Evolutionary conservation across 164 flowering plant genomes (phyloP).

Genomic region (Chimonanthus salicifolius): DNA sequence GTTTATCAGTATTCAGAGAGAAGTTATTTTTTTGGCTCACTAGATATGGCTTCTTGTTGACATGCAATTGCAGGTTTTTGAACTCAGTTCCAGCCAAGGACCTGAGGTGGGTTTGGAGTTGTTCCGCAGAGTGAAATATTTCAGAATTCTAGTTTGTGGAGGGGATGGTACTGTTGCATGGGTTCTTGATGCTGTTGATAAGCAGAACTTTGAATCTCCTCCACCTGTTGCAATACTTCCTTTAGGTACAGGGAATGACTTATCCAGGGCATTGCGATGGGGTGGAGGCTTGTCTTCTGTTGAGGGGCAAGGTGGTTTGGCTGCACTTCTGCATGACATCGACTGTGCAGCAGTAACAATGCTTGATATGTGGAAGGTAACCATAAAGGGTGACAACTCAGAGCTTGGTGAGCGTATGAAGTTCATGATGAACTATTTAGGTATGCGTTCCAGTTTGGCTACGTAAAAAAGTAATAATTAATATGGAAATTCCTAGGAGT

Average conservation of each 20-base stretch:
- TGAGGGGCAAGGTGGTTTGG: slow-evolving; percentile 57
- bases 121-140: slow-evolving; percentile 45
- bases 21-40: background rate
- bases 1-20: background rate
- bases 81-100: slow-evolving; percentile 51
- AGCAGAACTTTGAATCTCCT: slow-evolving; percentile 66
- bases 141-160: slow-evolving; percentile 76
- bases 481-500: too few species aligned
- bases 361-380: slow-evolving; percentile 73
- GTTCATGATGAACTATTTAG: slow-evolving; percentile 75
- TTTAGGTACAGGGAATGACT: slow-evolving; percentile 77
- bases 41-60: background rate
- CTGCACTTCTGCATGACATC: slow-evolving; percentile 50
- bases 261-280: slow-evolving; percentile 71
- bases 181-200: slow-evolving; percentile 81
- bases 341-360: slow-evolving; percentile 66
- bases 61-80: slow-evolving; percentile 50
- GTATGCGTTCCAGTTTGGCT: slow-evolving; percentile 18
- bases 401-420: slow-evolving; percentile 33
- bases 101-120: slow-evolving; percentile 63
- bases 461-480: too few species aligned
- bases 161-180: slow-evolving; percentile 89
- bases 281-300: slow-evolving; percentile 62
- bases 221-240: slow-evolving; percentile 84
- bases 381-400: slow-evolving; percentile 35